These are phyloP conservation scores for Lipomyces sp. DNA, from an alignment of 805 yeast genomes.

Conservation along the genomic window DNA sequence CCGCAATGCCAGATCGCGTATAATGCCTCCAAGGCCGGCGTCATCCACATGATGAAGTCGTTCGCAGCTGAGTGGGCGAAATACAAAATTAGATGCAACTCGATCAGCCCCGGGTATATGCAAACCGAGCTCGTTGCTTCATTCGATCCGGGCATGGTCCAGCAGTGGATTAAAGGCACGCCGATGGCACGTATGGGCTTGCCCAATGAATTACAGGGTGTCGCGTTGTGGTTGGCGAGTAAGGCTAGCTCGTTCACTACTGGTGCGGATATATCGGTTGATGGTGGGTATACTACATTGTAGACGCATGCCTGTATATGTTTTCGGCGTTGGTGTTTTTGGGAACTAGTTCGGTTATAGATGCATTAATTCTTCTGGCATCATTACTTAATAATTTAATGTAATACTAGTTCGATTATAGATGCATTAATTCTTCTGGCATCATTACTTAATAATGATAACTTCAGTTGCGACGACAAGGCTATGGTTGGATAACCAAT, in stretches of 20 bases:
- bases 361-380: neutral
- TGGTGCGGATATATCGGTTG: slow-evolving; percentile 80
- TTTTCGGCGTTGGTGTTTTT: slow-evolving; percentile 7
- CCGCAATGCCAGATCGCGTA: slow-evolving; percentile 73
- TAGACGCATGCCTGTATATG: slow-evolving; percentile 42
- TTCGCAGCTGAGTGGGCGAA: slow-evolving; percentile 76
- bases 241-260: slow-evolving; percentile 80
- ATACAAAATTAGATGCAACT: slow-evolving; percentile 66
- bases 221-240: slow-evolving; percentile 73
- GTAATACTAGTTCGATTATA: too few species aligned
- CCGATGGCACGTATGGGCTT: slow-evolving; percentile 78
- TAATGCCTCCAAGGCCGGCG: slow-evolving; percentile 75
- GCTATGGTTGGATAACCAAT: too few species aligned
- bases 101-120: slow-evolving; percentile 70
- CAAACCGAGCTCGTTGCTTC: slow-evolving; percentile 63
- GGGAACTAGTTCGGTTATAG: neutral
- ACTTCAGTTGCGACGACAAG: too few species aligned
- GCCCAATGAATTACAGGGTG: slow-evolving; percentile 80
- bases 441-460: too few species aligned
- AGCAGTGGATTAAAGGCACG: slow-evolving; percentile 54
- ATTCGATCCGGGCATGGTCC: slow-evolving; percentile 52
- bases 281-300: slow-evolving; percentile 89
- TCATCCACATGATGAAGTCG: slow-evolving; percentile 64
- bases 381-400: neutral
- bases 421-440: too few species aligned